These are phyloP conservation scores for Verticillium zaregamsianum DNA, from an alignment of 2,329 filamentous ascomycete genomes.

Conservation along the genomic window DNA sequence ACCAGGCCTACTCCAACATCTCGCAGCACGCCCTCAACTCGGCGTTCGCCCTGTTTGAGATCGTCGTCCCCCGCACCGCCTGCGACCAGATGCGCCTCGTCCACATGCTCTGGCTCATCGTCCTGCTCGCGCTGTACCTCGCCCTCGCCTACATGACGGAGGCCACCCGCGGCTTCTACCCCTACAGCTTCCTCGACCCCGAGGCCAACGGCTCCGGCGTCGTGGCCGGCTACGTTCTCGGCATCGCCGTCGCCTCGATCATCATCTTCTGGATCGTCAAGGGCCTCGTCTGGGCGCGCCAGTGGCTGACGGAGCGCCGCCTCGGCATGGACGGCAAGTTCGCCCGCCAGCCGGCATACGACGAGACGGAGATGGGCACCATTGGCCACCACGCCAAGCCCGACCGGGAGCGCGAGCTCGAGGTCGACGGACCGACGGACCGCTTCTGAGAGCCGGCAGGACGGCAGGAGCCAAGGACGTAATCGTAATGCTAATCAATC, in stretches of 20 bases:
- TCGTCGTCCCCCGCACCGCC: constrained; percentile 62
- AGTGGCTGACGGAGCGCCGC: constrained; percentile 44
- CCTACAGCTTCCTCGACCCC: constrained; percentile 74
- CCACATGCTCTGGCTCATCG: constrained; percentile 62
- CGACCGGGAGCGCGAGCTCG: background rate
- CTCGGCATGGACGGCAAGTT: constrained; percentile 39
- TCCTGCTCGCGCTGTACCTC: constrained; percentile 70
- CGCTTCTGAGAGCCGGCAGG: background rate
- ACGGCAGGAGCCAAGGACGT: background rate
- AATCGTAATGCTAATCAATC: background rate
- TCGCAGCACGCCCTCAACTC: constrained; percentile 74
- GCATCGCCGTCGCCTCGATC: constrained; percentile 48
- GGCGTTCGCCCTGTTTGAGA: constrained; percentile 70
- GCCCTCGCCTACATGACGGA: constrained; percentile 69
- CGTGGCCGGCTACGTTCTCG: constrained; percentile 62
- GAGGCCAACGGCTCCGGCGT: constrained; percentile 39
- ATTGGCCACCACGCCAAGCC: constrained; percentile 1
- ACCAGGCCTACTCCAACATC: constrained; percentile 60
- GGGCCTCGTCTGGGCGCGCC: constrained; percentile 45
- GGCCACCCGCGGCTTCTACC: constrained; percentile 67
- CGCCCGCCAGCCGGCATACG: constrained; percentile 13
- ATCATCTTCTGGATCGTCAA: constrained; percentile 50
- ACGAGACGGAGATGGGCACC: constrained; percentile 9
- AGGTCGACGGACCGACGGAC: background rate
- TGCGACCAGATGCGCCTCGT: constrained; percentile 51